Conservation (phyloP, 352 stramenopile genomes). For the Phytophthora palmivora region DNA sequence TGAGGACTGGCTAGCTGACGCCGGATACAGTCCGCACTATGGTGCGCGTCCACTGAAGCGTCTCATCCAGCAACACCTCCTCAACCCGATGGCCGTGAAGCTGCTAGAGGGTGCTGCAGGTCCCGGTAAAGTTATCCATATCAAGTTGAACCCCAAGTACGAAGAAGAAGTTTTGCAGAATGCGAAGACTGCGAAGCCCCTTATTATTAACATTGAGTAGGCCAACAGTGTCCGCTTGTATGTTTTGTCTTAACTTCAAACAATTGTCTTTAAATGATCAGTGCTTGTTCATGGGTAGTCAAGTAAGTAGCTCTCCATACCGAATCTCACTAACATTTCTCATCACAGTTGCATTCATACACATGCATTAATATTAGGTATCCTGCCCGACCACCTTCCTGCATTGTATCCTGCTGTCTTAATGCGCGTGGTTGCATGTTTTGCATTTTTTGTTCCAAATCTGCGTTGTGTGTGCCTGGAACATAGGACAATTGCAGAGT, state of each 20-base stretch:
- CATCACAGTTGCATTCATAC: too few relatives aligned
- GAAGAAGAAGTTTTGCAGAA: conserved; percentile 58
- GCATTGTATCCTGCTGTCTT: too few relatives aligned
- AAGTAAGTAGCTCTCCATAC: too few relatives aligned
- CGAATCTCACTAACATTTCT: too few relatives aligned
- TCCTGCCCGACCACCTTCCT: too few relatives aligned
- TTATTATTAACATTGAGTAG: conserved; percentile 42
- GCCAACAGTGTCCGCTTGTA: too few relatives aligned
- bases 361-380: too few relatives aligned
- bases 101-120: conserved; percentile 87
- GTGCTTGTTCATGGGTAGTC: too few relatives aligned
- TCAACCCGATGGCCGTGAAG: conserved; percentile 94
- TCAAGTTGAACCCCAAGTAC: conserved; percentile 63
- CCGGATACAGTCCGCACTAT: conserved; percentile 96
- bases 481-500: conserved; percentile 68
- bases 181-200: conserved; percentile 45
- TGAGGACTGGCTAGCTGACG: conserved; percentile 92
- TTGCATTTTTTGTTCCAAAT: conserved; percentile 83
- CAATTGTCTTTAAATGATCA: too few relatives aligned
- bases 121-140: conserved; percentile 82
- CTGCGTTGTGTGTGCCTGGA: conserved; percentile 66
- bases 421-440: conserved; percentile 71
- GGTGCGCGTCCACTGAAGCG: conserved; percentile 97
- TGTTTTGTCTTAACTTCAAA: too few relatives aligned
- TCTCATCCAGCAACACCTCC: conserved; percentile 95